phyloP scores from a whole-genome alignment of 2,329 filamentous ascomycete genomes.

The Penicillium sp. region DNA sequence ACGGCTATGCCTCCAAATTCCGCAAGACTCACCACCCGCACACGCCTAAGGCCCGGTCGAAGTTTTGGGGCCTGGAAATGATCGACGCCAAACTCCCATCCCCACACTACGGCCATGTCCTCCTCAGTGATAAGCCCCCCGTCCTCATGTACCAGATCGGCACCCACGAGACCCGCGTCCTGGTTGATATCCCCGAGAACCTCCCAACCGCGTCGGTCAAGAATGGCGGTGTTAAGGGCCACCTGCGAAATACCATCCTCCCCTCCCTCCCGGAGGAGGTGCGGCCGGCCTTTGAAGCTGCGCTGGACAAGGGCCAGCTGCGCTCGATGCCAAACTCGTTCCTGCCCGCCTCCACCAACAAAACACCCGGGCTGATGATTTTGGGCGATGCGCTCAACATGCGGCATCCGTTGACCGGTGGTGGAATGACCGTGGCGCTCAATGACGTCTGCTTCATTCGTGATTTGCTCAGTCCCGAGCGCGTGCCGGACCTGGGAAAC shows the following conservation, averaged over 20 bases:
- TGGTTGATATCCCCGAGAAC: conserved; percentile 82
- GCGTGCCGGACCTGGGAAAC: conserved; percentile 68
- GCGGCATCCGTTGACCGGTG: conserved; percentile 96
- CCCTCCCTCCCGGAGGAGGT: conserved; percentile 72
- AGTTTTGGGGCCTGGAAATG: conserved; percentile 91
- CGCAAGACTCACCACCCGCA: conserved; percentile 72
- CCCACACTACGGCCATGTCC: conserved; percentile 77
- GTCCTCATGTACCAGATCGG: conserved; percentile 96
- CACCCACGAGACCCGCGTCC: conserved; percentile 83
- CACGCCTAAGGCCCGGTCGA: conserved; percentile 70
- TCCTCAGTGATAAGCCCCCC: conserved; percentile 74
- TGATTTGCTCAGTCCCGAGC: conserved; percentile 67
- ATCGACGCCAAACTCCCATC: conserved; percentile 79
- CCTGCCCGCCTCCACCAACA: conserved; percentile 75
- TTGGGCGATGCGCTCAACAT: conserved; percentile 97
- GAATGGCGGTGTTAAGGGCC: conserved; percentile 78
- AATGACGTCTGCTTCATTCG: conserved; percentile 83
- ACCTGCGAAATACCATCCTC: conserved; percentile 76
- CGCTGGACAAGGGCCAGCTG: conserved; percentile 74
- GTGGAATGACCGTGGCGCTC: conserved; percentile 96
- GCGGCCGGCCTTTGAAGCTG: conserved; percentile 69
- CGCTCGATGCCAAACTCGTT: conserved; percentile 96
- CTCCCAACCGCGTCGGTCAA: conserved; percentile 69
- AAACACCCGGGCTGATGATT: conserved; percentile 69
- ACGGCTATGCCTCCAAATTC: conserved; percentile 92